Conservation (phyloP, 1,284 basidiomycete species). For the Chondrostereum purpureum region DNA sequence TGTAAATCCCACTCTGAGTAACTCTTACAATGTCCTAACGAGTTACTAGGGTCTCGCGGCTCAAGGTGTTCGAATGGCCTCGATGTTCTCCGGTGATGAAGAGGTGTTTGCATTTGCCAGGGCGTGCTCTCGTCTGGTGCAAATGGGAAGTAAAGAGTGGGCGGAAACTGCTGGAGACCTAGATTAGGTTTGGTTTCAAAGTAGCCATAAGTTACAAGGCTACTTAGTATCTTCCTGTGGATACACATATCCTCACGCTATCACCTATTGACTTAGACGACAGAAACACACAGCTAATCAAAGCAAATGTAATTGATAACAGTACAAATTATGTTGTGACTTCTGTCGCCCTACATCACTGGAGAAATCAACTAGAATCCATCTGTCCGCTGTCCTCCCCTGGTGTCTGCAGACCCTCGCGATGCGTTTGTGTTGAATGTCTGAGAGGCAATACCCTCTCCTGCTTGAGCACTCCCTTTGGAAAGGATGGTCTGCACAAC, state of each 20-base stretch:
- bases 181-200: too few relatives aligned
- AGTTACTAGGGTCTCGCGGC: conserved; percentile 64
- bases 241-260: too few relatives aligned
- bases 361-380: too few relatives aligned
- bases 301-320: conserved; percentile 1
- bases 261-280: too few relatives aligned
- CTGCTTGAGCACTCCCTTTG: conserved; percentile 51
- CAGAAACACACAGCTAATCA: too few relatives aligned
- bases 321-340: conserved; percentile 4
- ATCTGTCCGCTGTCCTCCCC: too few relatives aligned
- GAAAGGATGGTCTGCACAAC: conserved; percentile 53
- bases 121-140: conserved; percentile 83
- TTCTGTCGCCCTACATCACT: background rate
- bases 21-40: conserved; percentile 1
- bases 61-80: conserved; percentile 70
- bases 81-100: conserved; percentile 90
- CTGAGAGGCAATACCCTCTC: conserved; percentile 33
- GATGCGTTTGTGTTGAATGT: conserved; percentile 25
- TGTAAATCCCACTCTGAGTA: too few relatives aligned
- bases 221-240: too few relatives aligned
- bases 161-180: conserved; percentile 52
- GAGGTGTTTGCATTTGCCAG: conserved; percentile 93
- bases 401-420: conserved; percentile 37
- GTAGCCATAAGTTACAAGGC: too few relatives aligned
- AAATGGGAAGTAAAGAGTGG: conserved; percentile 90